Evolutionary conservation across 2,329 filamentous ascomycete genomes (phyloP), one percentile per base, ranked within the genome.

Genomic region (Drechslerella dactyloides): DNA sequence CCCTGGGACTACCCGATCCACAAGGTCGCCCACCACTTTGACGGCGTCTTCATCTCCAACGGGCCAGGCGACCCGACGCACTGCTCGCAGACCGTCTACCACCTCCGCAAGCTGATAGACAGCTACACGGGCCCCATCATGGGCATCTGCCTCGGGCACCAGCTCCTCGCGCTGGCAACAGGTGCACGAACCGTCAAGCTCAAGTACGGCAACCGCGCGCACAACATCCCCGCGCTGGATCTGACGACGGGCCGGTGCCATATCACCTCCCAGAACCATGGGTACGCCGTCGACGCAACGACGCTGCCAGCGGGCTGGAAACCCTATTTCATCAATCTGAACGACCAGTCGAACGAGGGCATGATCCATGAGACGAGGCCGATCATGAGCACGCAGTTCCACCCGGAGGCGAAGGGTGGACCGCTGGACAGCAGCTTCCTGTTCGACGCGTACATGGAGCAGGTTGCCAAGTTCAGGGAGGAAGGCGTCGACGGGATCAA

Each of bases 311-410:
- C 82, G 62, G 92, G 97, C 40, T 99, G 92, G 87, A 94, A 93
- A 85, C 93, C 96, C 81, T 97, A 96, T 85, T 99, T 97, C 80
- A 89, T 96, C 81, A 97, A 99, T 84, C 84, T 97, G 75, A 99
- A 97, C 81, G 94, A 99, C 79, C 91, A 92, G 74, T 93, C 90
- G 81, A 99, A 99, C 81, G 94, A 99, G 84, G 84, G 90, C 70
- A 91, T 99, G 87, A 92, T 97, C 80, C 94, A 99, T 85, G 92
- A 90, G 82, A 90, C 90, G 68, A 90, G 93, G 37, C 94, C 94
- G 74, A 99, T 99, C 80, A 97, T 99, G 85, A 93, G 90, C 74
- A 96, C 93, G 23, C 94, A 99, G 82, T 99, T 99, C 87, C 94
- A 99, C 80, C 94, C 94, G 15, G 94, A 99, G 82, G 94, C 94